Base-by-base conservation (phyloP, 306 rosid species). In the Cicer bijugum region DNA sequence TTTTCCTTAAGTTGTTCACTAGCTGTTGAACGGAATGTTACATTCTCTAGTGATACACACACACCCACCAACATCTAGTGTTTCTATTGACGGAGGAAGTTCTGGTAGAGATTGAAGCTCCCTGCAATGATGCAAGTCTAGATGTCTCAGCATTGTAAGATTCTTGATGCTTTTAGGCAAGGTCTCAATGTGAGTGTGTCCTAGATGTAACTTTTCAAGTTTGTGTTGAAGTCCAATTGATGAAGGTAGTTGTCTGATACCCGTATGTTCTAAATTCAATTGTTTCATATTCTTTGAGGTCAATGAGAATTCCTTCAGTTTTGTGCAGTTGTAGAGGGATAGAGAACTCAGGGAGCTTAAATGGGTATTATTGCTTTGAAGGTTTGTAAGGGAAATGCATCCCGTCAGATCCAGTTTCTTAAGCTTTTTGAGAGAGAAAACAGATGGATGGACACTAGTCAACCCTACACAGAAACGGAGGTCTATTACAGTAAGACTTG, bases 351-450 rank as follows among this genome's bases (percentile, higher is more conserved):
- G 77, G 12, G 82, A 78, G 15, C 17, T 66, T 16, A 61, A 50
- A 47, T 51, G 77, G 35, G 11, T 28, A 28, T 28, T 16, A 11
- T 51, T 44, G 46, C 33, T 70, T 7, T 1, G 50, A 17, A 79
- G 68, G 4, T 9, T 64, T 3, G 53, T 43, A 12, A 79, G 74
- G 37, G 50, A 52, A 58, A 11, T 0, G 67, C 82, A 72, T 5
- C 67, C 23, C 16, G 59, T 1, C 6, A 78, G 68, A 8, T 47
- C 6, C 33, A 80, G 19, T 12, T 3, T 40, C 35, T 63, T 33
- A 11, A 78, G 74, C 40, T 78, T 78, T 6, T 63, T 8, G 28
- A 78, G 58, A 33, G 50, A 52, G 19, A 74, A 68, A 46, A 80
- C 7, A 5, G 80, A 80, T 38, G 79, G 55, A 50, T 74, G 80